A percentile compares a stretch with the other conserved stretches of the same genome.
Evolutionary conservation across 176 grass and related monocot genomes (phyloP).

Genomic region (Aegilops longissima): DNA sequence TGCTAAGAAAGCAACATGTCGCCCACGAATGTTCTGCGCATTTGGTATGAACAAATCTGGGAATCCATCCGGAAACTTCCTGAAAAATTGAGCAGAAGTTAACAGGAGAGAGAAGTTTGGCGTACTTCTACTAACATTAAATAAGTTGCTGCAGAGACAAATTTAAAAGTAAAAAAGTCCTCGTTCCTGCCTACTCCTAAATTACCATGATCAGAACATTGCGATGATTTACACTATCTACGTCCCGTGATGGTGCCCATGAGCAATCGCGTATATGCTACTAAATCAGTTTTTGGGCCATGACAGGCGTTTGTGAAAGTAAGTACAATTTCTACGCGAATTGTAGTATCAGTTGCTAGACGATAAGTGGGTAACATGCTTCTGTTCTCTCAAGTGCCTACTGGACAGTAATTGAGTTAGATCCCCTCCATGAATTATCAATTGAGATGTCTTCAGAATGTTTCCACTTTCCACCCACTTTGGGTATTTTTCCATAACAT

Average conservation of each 20-base stretch:
- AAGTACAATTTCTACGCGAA: neutral
- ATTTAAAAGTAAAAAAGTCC: neutral
- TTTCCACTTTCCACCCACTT: neutral
- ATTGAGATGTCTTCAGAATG: neutral
- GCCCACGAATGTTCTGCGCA: constrained; percentile 67
- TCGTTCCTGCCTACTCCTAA: neutral
- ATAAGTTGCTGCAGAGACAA: neutral
- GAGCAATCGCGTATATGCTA: neutral
- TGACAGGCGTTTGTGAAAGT: neutral
- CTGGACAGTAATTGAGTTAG: too few species aligned
- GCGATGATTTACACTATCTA: neutral
- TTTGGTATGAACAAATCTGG: constrained; percentile 93
- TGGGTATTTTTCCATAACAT: neutral
- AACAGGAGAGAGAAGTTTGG: neutral
- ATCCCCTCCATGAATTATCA: too few species aligned
- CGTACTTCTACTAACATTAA: constrained; percentile 6
- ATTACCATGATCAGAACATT: neutral
- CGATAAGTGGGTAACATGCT: neutral
- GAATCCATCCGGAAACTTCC: constrained; percentile 86
- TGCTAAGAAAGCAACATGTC: constrained; percentile 92
- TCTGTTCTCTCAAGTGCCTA: neutral
- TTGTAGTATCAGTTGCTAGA: neutral
- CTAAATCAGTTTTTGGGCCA: neutral
- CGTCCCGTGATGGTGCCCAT: neutral
- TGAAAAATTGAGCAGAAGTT: constrained; percentile 31